Evolutionary conservation across 768 basidiomycete genomes (phyloP).

Genomic region (Paxillus involutus): DNA sequence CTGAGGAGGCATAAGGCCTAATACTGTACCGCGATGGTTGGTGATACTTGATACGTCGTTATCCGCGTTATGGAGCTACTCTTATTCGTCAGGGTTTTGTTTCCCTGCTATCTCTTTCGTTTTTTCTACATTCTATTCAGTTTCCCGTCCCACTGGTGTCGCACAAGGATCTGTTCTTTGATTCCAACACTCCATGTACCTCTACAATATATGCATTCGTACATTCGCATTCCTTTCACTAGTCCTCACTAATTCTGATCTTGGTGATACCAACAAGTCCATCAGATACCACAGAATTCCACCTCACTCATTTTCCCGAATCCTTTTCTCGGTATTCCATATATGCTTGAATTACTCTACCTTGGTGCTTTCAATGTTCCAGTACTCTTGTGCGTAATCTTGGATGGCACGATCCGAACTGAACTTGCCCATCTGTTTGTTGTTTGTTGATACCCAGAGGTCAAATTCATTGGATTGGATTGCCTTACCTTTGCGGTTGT

Average conservation of each 20-base stretch:
- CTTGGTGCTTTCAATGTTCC: conserved; percentile 64
- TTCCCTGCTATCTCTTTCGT: not conserved
- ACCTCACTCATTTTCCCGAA: not conserved
- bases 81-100: not conserved
- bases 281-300: conserved; percentile 9
- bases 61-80: not conserved
- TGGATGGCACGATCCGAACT: conserved; percentile 92
- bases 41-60: too few relatives aligned
- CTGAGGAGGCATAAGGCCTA: not conserved
- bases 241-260: conserved; percentile 5
- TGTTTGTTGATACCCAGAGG: conserved; percentile 43
- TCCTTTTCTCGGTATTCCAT: not conserved
- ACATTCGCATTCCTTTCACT: conserved; percentile 2
- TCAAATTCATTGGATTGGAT: conserved; percentile 54
- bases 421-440: conserved; percentile 88
- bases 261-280: not conserved
- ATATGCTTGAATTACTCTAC: conserved; percentile 20
- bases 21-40: not conserved
- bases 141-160: not conserved
- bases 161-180: not conserved
- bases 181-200: not conserved
- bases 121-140: not conserved
- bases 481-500: conserved; percentile 69
- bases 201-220: not conserved
- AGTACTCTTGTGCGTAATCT: conserved; percentile 88